A percentile compares a stretch with the other conserved stretches of the same genome.
Evolutionary conservation across 495 filamentous ascomycete species (phyloP).

Genomic region (Lophiotrema nucula): DNA sequence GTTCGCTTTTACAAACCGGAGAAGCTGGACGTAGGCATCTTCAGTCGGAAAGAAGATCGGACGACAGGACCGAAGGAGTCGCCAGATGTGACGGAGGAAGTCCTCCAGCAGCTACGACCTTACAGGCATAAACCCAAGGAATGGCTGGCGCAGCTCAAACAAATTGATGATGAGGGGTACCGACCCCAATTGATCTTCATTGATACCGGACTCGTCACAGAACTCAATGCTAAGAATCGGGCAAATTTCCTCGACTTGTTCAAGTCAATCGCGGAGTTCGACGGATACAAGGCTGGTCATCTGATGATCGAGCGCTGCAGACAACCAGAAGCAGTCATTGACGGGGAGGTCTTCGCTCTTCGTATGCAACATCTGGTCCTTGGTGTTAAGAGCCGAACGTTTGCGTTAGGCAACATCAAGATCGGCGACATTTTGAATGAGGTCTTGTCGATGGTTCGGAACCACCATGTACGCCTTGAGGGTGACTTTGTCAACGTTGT

Average conservation of each 20-base stretch:
- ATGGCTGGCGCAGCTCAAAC: conserved; percentile 70
- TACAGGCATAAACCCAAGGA: conserved; percentile 59
- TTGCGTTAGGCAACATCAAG: conserved; percentile 91
- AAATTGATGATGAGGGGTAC: conserved; percentile 88
- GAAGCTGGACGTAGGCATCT: conserved; percentile 62
- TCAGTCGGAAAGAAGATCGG: conserved; percentile 45
- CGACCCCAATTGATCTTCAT: conserved; percentile 96
- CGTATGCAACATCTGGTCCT: conserved; percentile 96
- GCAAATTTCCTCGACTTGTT: conserved; percentile 95
- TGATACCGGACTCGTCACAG: conserved; percentile 93
- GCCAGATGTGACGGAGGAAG: conserved; percentile 81
- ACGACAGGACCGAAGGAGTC: conserved; percentile 35
- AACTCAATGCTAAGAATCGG: conserved; percentile 82
- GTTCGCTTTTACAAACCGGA: conserved; percentile 93
- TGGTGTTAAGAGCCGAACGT: conserved; percentile 81
- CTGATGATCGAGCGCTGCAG: conserved; percentile 95
- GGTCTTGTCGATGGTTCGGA: conserved; percentile 86
- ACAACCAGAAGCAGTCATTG: conserved; percentile 83
- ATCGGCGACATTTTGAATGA: conserved; percentile 93
- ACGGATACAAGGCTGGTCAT: conserved; percentile 91
- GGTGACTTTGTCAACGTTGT: conserved; percentile 99
- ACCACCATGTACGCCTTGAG: conserved; percentile 91
- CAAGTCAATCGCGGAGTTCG: conserved; percentile 92
- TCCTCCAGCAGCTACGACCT: conserved; percentile 75
- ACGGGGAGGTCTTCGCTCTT: conserved; percentile 84